phyloP scores from a whole-genome alignment of 345 rosid species.

The Eucalyptus shirleyi region DNA sequence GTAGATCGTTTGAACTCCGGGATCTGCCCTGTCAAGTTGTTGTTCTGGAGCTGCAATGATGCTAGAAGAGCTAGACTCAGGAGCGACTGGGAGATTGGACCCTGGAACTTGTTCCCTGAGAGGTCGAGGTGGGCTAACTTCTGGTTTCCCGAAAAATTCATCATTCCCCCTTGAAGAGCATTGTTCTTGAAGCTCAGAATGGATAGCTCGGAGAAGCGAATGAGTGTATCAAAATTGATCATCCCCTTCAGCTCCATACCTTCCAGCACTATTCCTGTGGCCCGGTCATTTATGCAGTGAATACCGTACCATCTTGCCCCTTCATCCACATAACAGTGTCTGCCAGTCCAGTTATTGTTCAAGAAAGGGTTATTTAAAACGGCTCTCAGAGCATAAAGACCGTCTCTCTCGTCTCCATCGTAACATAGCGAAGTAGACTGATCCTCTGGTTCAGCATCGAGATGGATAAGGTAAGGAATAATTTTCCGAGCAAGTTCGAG shows the following conservation, averaged over 20 bases:
- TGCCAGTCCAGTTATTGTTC: conserved; percentile 31
- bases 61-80: conserved; percentile 1
- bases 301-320: conserved; percentile 22
- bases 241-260: conserved; percentile 4
- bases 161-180: conserved; percentile 14
- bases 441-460: not conserved
- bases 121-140: conserved; percentile 18
- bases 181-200: conserved; percentile 25
- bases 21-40: conserved; percentile 20
- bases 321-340: conserved; percentile 5
- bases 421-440: not conserved
- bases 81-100: conserved; percentile 9
- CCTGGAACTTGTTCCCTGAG: conserved; percentile 16
- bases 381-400: conserved; percentile 22
- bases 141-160: conserved; percentile 23
- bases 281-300: conserved; percentile 7
- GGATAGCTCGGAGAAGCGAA: conserved; percentile 8
- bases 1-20: conserved; percentile 13
- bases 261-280: conserved; percentile 12
- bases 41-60: conserved; percentile 35
- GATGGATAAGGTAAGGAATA: not conserved
- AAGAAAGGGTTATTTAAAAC: conserved; percentile 15
- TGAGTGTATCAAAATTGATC: not conserved
- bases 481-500: not conserved
- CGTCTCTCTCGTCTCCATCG: conserved; percentile 10